Base-by-base conservation (phyloP, 768 basidiomycete species). In the Rhodotorula graminis region DNA sequence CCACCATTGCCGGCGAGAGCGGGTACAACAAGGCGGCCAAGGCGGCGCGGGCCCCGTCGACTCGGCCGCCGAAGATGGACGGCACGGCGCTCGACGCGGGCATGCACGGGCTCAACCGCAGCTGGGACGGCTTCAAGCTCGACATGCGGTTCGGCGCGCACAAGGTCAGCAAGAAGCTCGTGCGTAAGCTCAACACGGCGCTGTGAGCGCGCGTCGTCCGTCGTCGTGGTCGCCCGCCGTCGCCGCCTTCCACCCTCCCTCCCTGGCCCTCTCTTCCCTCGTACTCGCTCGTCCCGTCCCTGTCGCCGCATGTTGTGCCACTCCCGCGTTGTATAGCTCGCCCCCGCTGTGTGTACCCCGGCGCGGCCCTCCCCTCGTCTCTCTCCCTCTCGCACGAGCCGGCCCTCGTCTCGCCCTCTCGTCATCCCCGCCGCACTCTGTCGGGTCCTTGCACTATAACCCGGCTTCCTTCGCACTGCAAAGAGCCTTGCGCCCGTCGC, bases 41-140 rank as follows among this genome's bases (percentile, higher is more conserved):
- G 27, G 44, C 52, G 29, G 61, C 56, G n/a, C 65, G 57, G 14
- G 69, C 50, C 31, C 2, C 19, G 19, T 61, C 67, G 64, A 70
- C 60, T 27, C 40, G 75, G 11, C 66, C 72, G 52, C 59, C 63
- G 25, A 50, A 57, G 44, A 8, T 67, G 25, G 75, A 73, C 9
- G 75, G 72, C 23, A 69, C 56, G 21, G 53, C 64, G 42, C 25
- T 76, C 19, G 75, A 71, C 25, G 72, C 75, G 2, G 75, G 75
- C 7, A 67, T 73, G 57, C 75, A 76, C 31, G 75, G 75, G 5
- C 68, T 76, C 72, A 73, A 73, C 61, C 62, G 75, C 12, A 62
- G 61, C 15, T 73, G 64, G 67, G 75, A 73, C 47, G 72, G 66
- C 49, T 76, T 76, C 72, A 76, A 76, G 67, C 64, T 75, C 40